Conservation (phyloP, 1,284 basidiomycete genomes). For the Fomitopsis schrenkii region DNA sequence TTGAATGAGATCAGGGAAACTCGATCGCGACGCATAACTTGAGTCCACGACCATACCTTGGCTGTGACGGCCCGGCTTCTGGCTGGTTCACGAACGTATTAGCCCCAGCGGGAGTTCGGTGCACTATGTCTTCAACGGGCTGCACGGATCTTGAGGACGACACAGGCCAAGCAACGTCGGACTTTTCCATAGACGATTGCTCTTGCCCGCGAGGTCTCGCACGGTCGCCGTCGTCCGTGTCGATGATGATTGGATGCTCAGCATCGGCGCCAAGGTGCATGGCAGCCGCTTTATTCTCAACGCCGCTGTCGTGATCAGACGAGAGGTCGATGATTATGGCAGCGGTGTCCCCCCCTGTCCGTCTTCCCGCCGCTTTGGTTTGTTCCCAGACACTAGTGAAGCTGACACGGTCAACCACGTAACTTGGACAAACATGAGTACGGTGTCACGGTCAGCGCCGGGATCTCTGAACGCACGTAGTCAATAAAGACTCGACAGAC, state of each 20-base stretch:
- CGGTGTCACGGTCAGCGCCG: neutral
- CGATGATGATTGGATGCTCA: neutral
- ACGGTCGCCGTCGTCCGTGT: neutral
- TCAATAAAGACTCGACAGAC: constrained; percentile 10
- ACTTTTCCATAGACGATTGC: neutral
- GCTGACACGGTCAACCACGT: neutral
- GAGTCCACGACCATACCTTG: neutral
- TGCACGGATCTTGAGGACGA: neutral
- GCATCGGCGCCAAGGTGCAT: neutral
- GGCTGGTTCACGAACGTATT: neutral
- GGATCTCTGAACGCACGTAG: constrained; percentile 11
- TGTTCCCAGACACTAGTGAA: neutral
- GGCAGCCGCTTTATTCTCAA: neutral
- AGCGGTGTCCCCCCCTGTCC: neutral
- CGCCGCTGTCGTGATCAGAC: constrained; percentile 1
- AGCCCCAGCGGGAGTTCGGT: neutral
- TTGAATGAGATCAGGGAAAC: neutral
- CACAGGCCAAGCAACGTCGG: neutral
- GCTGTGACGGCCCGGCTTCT: neutral
- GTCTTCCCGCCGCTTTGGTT: neutral
- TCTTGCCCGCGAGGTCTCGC: neutral
- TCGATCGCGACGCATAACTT: neutral
- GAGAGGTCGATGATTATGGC: constrained; percentile 1
- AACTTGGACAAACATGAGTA: neutral
- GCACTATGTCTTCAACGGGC: no score